These are phyloP conservation scores for Oenanthe javanica DNA, from an alignment of 140 eudicot genomes.

Conservation along the genomic window DNA sequence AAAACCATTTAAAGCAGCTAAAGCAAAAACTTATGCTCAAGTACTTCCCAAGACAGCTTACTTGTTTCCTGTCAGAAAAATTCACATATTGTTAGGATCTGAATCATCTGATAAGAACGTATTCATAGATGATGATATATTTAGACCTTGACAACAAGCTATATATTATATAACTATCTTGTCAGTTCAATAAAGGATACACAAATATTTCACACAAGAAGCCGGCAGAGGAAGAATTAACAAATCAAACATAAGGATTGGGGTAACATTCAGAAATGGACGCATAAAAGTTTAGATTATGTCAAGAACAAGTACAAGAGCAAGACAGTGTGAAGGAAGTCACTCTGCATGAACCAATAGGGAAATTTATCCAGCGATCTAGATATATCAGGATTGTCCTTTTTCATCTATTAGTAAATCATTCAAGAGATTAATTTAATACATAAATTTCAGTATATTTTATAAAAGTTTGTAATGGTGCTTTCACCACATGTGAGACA, in stretches of 20 bases:
- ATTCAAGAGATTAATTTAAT: background rate
- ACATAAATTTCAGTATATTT: background rate
- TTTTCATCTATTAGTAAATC: background rate
- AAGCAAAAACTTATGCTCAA: constrained; percentile 72
- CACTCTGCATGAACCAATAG: background rate
- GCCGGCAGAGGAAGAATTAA: background rate
- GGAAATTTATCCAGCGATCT: background rate
- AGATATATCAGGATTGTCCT: background rate
- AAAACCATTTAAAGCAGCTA: constrained; percentile 95
- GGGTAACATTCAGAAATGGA: background rate
- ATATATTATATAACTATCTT: background rate
- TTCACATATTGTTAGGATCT: background rate
- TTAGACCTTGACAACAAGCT: background rate
- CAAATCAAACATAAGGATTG: background rate
- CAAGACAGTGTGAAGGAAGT: background rate
- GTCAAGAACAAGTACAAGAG: background rate
- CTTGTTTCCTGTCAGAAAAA: constrained; percentile 61
- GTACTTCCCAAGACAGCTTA: constrained; percentile 74
- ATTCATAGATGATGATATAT: background rate
- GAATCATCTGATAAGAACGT: background rate
- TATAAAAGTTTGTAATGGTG: background rate
- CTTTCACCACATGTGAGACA: background rate
- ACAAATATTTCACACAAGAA: background rate
- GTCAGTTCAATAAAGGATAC: background rate
- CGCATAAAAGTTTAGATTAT: background rate